Base-by-base conservation (phyloP, 306 rosid genomes). In the Rosa lucieae region DNA sequence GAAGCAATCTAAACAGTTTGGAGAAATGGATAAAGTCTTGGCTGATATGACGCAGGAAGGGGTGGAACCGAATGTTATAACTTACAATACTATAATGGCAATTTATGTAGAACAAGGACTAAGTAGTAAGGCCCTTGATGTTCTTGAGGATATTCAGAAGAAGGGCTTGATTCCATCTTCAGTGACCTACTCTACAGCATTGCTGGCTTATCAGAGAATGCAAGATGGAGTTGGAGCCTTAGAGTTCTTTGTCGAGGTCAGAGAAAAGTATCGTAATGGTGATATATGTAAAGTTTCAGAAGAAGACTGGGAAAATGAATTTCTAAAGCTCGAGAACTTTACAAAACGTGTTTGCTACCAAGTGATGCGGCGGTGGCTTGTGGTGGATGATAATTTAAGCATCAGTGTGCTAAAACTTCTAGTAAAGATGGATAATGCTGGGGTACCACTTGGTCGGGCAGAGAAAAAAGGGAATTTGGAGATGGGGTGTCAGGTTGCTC, bases 321-420 rank as follows among this genome's bases (percentile, higher is more conserved):
- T 88, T 75, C 48, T 66, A 51, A 90, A 90, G 86, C 89, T 95
- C 23, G 92, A 93, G 85, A 90, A 83, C 70, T 93, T 90, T 74
- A 89, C 97, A 0, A 72, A 82, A 67, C 92, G 96, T 29, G 76
- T 91, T 82, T 93, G 99, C 90, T 91, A 95, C 90, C 98, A 95
- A 88, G 91, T 90, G 82, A 90, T 95, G 97, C 91, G 98, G 53
- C 37, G 87, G 67, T 95, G 98, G 97, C 98, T 95, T 35, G 96
- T 90, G 67, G 86, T 82, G 67, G 76, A 59, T 46, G 81, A 87
- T 3, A 80, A 89, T 74, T 80, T 84, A 46, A 89, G 94, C 85
- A 82, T 63, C 32, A 74, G 81, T n/a, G 97, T 95, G 67, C 77
- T 91, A 26, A 84, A 85, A 82, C 88, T 95, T 81, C 90, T 93